A percentile compares a stretch with the other conserved stretches of the same genome.
Conservation (phyloP, 306 rosid genomes). For the Sindora glabra region DNA sequence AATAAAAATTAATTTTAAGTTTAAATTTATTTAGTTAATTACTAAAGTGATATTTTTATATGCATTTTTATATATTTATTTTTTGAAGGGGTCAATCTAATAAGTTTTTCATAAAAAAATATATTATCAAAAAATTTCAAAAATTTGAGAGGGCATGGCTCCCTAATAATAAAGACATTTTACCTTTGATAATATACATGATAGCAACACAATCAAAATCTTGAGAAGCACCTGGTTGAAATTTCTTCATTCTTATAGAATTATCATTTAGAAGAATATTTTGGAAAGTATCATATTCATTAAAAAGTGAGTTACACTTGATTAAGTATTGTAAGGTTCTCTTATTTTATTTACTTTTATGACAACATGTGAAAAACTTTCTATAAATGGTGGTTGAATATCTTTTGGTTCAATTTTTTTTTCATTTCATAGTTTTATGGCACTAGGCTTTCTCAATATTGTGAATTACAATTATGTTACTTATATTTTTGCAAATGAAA, state of each 20-base stretch:
- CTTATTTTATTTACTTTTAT: not conserved
- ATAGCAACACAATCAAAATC: no score
- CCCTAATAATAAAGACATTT: no score
- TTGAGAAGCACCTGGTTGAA: constrained; percentile 86
- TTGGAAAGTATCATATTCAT: constrained; percentile 83
- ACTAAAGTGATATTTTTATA: no score
- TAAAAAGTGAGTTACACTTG: constrained; percentile 62
- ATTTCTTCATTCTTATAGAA: constrained; percentile 80
- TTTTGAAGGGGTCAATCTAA: no score
- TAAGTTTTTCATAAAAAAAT: no score
- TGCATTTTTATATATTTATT: no score
- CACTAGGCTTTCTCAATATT: not conserved
- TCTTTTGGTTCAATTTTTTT: no score
- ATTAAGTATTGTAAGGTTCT: not conserved
- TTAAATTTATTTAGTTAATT: no score
- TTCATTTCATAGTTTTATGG: not conserved
- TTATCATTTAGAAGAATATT: constrained; percentile 71
- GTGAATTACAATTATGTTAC: constrained; percentile 65
- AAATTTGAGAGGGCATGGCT: no score
- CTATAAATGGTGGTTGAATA: not conserved
- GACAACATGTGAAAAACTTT: not conserved
- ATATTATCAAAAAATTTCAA: no score
- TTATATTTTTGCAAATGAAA: constrained; percentile 59
- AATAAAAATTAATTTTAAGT: no score
- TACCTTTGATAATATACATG: no score